Evolutionary conservation across 2,329 filamentous ascomycete genomes (phyloP).

Genomic region (Ilyonectria robusta): DNA sequence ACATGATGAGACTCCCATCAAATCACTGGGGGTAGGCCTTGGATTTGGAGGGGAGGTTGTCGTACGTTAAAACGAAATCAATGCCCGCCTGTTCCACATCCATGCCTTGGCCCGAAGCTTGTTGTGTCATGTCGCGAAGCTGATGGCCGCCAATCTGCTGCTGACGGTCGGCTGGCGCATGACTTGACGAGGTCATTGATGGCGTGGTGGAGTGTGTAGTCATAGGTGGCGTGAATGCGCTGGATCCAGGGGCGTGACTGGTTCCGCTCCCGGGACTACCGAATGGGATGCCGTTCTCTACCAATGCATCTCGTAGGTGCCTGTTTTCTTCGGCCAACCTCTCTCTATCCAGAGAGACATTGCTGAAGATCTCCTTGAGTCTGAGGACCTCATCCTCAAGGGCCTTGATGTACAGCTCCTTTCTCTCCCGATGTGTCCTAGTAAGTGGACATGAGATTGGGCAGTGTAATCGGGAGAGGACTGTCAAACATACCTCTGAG

Average conservation of each 20-base stretch:
- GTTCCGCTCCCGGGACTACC: slow-evolving; percentile 55
- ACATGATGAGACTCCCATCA: slow-evolving; percentile 36
- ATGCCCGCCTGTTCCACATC: slow-evolving; percentile 89
- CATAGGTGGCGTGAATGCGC: slow-evolving; percentile 63
- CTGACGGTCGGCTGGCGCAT: slow-evolving; percentile 37
- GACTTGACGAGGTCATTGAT: slow-evolving; percentile 53
- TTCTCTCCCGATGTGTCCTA: slow-evolving; percentile 96
- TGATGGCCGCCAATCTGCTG: slow-evolving; percentile 51
- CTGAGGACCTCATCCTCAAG: slow-evolving; percentile 93
- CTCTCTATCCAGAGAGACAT: slow-evolving; percentile 81
- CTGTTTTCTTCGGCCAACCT: slow-evolving; percentile 84
- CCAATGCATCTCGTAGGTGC: slow-evolving; percentile 73
- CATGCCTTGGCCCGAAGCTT: slow-evolving; percentile 56
- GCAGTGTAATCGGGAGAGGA: background rate
- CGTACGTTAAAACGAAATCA: slow-evolving; percentile 94
- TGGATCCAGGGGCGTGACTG: slow-evolving; percentile 68
- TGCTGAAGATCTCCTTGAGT: slow-evolving; percentile 87
- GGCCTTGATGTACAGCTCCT: slow-evolving; percentile 95
- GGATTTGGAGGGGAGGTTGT: slow-evolving; percentile 64
- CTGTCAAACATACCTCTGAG: slow-evolving; percentile 79
- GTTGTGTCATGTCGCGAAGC: slow-evolving; percentile 43
- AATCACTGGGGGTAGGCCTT: slow-evolving; percentile 73
- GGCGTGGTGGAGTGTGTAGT: slow-evolving; percentile 60
- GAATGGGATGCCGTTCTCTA: slow-evolving; percentile 65
- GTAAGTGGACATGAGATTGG: slow-evolving; percentile 25